phyloP scores from a whole-genome alignment of 192 early-diverging fungal genomes.

The Rhizoclosmatium sp. region DNA sequence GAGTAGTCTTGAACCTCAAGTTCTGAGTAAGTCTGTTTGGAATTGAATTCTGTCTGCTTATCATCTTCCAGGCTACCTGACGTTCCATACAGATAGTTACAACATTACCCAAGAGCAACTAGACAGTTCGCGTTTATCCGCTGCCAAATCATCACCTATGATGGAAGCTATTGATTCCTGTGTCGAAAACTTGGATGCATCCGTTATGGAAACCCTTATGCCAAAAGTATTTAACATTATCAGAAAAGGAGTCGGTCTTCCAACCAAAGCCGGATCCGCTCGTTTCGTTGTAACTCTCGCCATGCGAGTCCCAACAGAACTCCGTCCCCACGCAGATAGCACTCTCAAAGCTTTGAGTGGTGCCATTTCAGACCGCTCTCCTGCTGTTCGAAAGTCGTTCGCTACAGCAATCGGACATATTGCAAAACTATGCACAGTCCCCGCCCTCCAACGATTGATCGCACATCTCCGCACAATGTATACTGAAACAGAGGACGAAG shows the following conservation, averaged over 20 bases:
- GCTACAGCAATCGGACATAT: constrained; percentile 87
- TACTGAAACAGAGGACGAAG: constrained; percentile 78
- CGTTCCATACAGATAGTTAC: constrained; percentile 87
- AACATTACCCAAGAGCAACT: constrained; percentile 88
- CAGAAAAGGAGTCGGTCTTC: constrained; percentile 80
- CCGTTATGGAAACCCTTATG: constrained; percentile 69
- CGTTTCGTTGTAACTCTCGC: constrained; percentile 82
- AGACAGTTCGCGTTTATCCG: constrained; percentile 80
- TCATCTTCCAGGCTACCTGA: constrained; percentile 74
- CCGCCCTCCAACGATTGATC: constrained; percentile 70
- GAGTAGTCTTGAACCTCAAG: constrained; percentile 75
- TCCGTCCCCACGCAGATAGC: constrained; percentile 74
- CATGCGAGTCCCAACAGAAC: constrained; percentile 69
- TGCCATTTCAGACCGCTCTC: constrained; percentile 78
- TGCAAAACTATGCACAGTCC: constrained; percentile 39
- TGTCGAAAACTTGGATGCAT: constrained; percentile 78
- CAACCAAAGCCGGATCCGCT: constrained; percentile 91
- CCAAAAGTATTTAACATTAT: constrained; percentile 76
- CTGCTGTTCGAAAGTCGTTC: constrained; percentile 84
- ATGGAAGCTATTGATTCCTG: constrained; percentile 89
- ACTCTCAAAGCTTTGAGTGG: constrained; percentile 81
- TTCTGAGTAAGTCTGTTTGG: constrained; percentile 59
- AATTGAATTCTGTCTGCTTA: constrained; percentile 1
- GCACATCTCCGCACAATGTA: constrained; percentile 78
- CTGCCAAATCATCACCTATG: constrained; percentile 89